Evolutionary conservation across 2,329 filamentous ascomycete species (phyloP), one percentile per base, ranked within the genome.

Genomic region (Pseudogymnoascus sp.): DNA sequence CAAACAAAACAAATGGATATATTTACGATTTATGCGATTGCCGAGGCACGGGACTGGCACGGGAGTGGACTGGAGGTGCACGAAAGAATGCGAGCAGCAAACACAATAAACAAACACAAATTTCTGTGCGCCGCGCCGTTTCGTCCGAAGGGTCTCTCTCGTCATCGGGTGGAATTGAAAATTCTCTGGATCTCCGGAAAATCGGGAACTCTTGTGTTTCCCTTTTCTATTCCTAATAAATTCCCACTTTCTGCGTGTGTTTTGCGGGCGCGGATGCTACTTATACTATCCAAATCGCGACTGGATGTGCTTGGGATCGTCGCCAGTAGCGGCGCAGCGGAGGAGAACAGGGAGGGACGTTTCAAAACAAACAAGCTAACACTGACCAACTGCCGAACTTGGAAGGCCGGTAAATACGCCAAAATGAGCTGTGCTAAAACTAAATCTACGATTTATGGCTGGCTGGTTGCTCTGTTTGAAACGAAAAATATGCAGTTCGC

Each of bases 191-290:
- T 16, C 25, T 53, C 46, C n/a, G 43, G 46, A 53, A 31, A 8
- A 11, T 34, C 25, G 46, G 46, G 46, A 18, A 53, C 11, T n/a
- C 11, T n/a, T 18, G 46, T 18, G 46, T 16, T 53, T 53, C 46
- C 21, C 21, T 53, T 53, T 53, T 53, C 46, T 31, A 53, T 31
- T 53, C 46, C 46, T 53, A 53, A 53, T 31, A 31, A 53, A 53
- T 53, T 53, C 46, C 46, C 46, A 53, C 46, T 31, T 49, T 49
- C 25, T 53, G 2, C n/a, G 46, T 16, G 46, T 31, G 46, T n/a
- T 16, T 53, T 53, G 25, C 46, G 46, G 46, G 21, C 4, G 25
- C 3, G 8, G 25, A 31, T 53, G 46, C n/a, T 53, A 31, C 46
- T 53, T 53, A 53, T 53, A 31, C 46, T 31, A 53, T 31, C 25